Evolutionary conservation across 768 basidiomycete genomes (phyloP), one percentile per base, ranked within the genome.

Genomic region (Mycena alexandri): DNA sequence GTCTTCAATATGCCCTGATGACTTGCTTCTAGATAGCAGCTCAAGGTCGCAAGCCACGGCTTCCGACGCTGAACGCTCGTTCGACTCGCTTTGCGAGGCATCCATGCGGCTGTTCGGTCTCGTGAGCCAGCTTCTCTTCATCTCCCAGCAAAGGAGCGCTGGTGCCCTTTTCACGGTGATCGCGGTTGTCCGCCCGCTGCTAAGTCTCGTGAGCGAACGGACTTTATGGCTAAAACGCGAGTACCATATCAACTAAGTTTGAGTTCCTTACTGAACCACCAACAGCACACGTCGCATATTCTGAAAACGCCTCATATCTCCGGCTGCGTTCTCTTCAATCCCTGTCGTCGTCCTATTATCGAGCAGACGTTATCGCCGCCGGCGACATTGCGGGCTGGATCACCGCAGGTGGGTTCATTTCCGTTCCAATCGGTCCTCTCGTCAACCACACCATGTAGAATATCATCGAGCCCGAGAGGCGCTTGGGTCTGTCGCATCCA

Each of bases 301-400:
- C 64, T 11, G 61, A 65, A 7, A 67, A 70, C 34, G 46, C 19
- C 2, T 19, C 69, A 17, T 70, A 59, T 24, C 60, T 55, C 9
- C 25, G 65, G 12, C 36, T 63, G 13, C 22, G 33, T 2, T 44
- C 61, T 8, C 61, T 70, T 2, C 24, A 67, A 6, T 53, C 44
- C 2, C 67, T 70, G 69, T 22, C 55, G 1, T 29, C 29, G 5
- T 6, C 34, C n/a, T 19, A 8, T 1, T 66, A 56, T 25, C 61
- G 69, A 8, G 58, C 50, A 33, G 69, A 70, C 19, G 41, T 70
- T 6, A 62, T 70, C 16, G 43, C n/a, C n/a, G n/a, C 61, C 1
- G 65, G 65, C 4, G 51, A 65, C 17, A 63, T 70, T 8, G 65
- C 53, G 3, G 69, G 56, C 2, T 70, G 69, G 69, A 70, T 70